phyloP scores from a whole-genome alignment of 1,284 basidiomycete species.

The Spongispora temasekensis region DNA sequence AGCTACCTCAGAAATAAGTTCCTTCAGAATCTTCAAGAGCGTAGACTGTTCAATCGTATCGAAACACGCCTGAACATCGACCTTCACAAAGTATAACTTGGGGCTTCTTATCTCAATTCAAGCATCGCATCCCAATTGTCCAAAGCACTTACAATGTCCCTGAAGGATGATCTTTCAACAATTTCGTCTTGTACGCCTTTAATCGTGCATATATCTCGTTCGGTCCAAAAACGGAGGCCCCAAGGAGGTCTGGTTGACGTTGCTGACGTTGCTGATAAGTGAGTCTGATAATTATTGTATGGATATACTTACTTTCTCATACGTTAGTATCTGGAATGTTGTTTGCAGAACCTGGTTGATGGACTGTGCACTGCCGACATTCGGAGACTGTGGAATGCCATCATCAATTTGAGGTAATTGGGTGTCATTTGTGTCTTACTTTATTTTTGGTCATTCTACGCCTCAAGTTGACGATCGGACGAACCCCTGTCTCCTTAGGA shows the following conservation, averaged over 20 bases:
- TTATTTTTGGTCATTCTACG: constrained; percentile 49
- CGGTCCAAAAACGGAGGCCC: constrained; percentile 81
- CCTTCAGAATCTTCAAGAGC: constrained; percentile 75
- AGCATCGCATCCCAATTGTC: neutral
- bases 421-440: constrained; percentile 5
- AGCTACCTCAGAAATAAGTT: constrained; percentile 72
- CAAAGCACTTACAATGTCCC: constrained; percentile 53
- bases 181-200: constrained; percentile 65
- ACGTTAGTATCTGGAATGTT: constrained; percentile 83
- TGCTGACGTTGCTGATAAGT: constrained; percentile 44
- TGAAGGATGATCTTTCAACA: constrained; percentile 42
- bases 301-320: constrained; percentile 68
- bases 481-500: constrained; percentile 92
- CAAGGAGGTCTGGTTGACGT: constrained; percentile 63
- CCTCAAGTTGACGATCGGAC: constrained; percentile 93
- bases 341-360: constrained; percentile 87
- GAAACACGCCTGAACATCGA: constrained; percentile 95
- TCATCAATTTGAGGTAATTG: neutral
- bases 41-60: constrained; percentile 94
- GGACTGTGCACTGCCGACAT: constrained; percentile 45
- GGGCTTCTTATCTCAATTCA: constrained; percentile 52
- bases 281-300: neutral
- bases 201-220: constrained; percentile 80
- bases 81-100: constrained; percentile 91
- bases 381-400: constrained; percentile 26